Base-by-base conservation (phyloP, 2,329 filamentous ascomycete species). In the Venturia carpophila region DNA sequence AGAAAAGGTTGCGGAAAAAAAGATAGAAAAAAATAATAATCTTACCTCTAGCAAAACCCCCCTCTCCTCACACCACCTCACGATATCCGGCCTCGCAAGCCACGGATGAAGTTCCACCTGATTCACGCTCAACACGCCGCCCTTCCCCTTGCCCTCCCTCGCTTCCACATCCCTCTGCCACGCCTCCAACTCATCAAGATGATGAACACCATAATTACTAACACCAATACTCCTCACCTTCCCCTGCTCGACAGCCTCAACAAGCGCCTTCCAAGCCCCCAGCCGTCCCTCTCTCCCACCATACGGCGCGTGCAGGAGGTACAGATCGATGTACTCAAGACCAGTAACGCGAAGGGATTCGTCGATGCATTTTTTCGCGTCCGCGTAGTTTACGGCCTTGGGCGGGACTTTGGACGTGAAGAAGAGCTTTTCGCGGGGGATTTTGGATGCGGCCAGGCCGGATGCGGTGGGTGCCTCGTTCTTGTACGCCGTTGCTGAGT, bases 91-190 rank as follows among this genome's bases (percentile, higher is more conserved):
- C n/a, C 92, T 82, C 10, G 86, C 82, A 52, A 92, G 84, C 92
- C 91, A 97, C 0, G 92, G 92, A 75, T 97, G 92, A 13, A 97
- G 78, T 77, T 97, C 92, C 76, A 89, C 91, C 76, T 96, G 92
- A 49, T 91, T 92, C 45, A 96, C 89, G 67, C 87, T 89, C 71
- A 96, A 83, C 49, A 90, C 79, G 30, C 90, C 90, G 4, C 83
- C 84, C 69, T 85, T 87, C 11, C 86, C 87, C 66, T 79, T 77
- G 1, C 84, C 85, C 58, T 85, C 82, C 55, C 83, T 81, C 74
- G 85, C 84, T 71, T 89, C 87, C 0, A 87, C 82, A 73, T 87
- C 83, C 69, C 79, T 77, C 71, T 82, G 82, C 71, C 78, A 83
- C 64, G 74, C 69, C 70, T 83, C 81, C 15, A 84, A 71, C 69